Percentiles rank a stretch among this genome's conserved stretches.
These are phyloP conservation scores for Curvularia spicifera DNA, from an alignment of 2,329 filamentous ascomycete genomes.

Conservation along the genomic window DNA sequence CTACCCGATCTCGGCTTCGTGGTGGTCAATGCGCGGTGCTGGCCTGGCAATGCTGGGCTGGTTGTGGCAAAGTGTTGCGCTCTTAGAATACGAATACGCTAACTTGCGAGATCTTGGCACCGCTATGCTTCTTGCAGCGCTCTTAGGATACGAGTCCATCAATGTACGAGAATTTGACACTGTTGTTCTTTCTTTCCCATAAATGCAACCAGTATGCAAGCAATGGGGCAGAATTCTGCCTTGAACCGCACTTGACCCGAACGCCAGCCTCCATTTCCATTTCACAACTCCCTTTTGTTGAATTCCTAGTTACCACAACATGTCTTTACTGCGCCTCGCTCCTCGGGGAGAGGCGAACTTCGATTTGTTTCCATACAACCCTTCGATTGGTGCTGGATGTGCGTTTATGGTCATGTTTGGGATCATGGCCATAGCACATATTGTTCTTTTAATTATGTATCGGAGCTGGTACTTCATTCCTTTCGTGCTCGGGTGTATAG, in stretches of 20 bases:
- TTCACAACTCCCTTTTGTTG: background rate
- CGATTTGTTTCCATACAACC: slow-evolving; percentile 26
- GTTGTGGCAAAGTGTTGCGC: background rate
- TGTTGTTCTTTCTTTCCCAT: too few relatives aligned
- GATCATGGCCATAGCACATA: slow-evolving; percentile 15
- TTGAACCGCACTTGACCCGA: background rate
- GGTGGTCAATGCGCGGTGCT: too few relatives aligned
- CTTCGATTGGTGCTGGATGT: slow-evolving; percentile 23
- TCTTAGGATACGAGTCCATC: too few relatives aligned
- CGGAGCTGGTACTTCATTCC: slow-evolving; percentile 58
- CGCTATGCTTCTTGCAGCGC: background rate
- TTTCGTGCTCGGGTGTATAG: slow-evolving; percentile 60
- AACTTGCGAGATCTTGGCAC: background rate
- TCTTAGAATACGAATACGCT: background rate
- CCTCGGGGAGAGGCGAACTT: slow-evolving; percentile 20
- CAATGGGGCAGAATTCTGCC: background rate
- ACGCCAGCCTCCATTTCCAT: background rate
- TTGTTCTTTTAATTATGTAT: slow-evolving; percentile 15
- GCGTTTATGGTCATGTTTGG: slow-evolving; percentile 24
- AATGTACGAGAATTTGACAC: too few relatives aligned
- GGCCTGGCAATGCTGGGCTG: too few relatives aligned
- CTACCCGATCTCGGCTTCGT: too few relatives aligned
- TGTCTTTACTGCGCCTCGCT: background rate
- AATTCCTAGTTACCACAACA: background rate
- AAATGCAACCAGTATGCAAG: too few relatives aligned